Percentiles rank a stretch among this genome's conserved stretches.
These are phyloP conservation scores for Hydnomerulius pinastri DNA, from an alignment of 768 basidiomycete genomes.

Conservation along the genomic window DNA sequence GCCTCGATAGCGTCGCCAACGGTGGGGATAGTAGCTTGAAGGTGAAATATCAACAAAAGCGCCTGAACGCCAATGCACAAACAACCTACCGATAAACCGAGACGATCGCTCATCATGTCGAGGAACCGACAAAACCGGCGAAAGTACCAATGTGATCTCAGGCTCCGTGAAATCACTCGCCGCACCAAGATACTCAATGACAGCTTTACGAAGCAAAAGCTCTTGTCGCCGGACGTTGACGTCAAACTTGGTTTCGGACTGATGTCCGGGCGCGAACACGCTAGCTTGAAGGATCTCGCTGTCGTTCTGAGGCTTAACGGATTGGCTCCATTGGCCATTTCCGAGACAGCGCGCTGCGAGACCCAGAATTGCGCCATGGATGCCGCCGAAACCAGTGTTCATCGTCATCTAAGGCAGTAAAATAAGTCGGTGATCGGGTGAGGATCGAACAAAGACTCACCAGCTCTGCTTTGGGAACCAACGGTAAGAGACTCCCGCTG, in stretches of 20 bases:
- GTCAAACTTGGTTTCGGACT: slow-evolving; percentile 59
- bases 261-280: slow-evolving; percentile 55
- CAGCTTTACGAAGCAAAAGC: slow-evolving; percentile 56
- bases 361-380: slow-evolving; percentile 77
- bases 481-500: slow-evolving; percentile 64
- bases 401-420: slow-evolving; percentile 46
- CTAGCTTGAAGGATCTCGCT: slow-evolving; percentile 59
- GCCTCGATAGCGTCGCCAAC: slow-evolving; percentile 74
- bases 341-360: slow-evolving; percentile 74
- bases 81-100: slow-evolving; percentile 55
- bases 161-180: slow-evolving; percentile 80
- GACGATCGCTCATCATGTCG: slow-evolving; percentile 58
- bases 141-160: slow-evolving; percentile 70
- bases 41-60: background rate
- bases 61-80: no score
- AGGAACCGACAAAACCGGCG: slow-evolving; percentile 61
- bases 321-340: slow-evolving; percentile 55
- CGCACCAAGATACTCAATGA: slow-evolving; percentile 68
- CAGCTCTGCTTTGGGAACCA: slow-evolving; percentile 76
- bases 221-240: slow-evolving; percentile 56
- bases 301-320: slow-evolving; percentile 65
- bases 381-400: slow-evolving; percentile 79
- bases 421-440: slow-evolving; percentile 2
- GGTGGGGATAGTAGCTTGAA: slow-evolving; percentile 70
- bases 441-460: slow-evolving; percentile 43